A percentile compares a stretch with the other conserved stretches of the same genome.
Conservation (phyloP, 73 alveolate genomes). For the Tetrahymena thermophila region DNA sequence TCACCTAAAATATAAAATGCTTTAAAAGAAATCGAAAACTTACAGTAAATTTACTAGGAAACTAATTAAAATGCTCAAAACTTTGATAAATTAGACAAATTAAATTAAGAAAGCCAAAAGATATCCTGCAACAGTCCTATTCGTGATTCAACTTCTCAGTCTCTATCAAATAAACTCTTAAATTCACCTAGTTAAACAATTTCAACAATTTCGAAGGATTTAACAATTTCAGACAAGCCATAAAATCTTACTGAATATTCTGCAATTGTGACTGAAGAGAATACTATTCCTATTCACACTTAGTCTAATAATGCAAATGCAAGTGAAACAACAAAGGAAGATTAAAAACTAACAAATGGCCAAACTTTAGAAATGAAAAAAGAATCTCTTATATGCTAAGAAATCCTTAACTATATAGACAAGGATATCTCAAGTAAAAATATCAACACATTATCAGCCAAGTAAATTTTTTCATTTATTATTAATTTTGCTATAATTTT, state of each 20-base stretch:
- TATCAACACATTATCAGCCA: slow-evolving; percentile 18
- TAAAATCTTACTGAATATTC: background rate
- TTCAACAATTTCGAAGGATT: background rate
- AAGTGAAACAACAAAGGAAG: background rate
- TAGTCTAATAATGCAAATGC: background rate
- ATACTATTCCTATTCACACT: background rate
- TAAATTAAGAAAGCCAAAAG: background rate
- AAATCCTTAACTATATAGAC: background rate
- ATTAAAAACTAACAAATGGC: background rate
- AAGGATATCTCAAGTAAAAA: slow-evolving; percentile 8
- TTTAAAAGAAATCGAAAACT: background rate
- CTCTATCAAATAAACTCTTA: background rate
- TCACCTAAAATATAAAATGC: background rate
- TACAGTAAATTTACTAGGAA: background rate
- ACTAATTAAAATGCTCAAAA: background rate
- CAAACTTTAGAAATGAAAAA: slow-evolving; percentile 3
- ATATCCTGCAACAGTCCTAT: background rate
- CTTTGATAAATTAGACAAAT: background rate
- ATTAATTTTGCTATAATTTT: slow-evolving; percentile 2
- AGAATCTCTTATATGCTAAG: background rate
- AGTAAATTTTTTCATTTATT: background rate
- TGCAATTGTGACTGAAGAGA: background rate
- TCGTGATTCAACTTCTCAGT: background rate
- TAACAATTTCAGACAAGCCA: background rate
- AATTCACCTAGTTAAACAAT: background rate